phyloP scores from a whole-genome alignment of 176 grass and related monocot genomes.

The Oryza longistaminata region DNA sequence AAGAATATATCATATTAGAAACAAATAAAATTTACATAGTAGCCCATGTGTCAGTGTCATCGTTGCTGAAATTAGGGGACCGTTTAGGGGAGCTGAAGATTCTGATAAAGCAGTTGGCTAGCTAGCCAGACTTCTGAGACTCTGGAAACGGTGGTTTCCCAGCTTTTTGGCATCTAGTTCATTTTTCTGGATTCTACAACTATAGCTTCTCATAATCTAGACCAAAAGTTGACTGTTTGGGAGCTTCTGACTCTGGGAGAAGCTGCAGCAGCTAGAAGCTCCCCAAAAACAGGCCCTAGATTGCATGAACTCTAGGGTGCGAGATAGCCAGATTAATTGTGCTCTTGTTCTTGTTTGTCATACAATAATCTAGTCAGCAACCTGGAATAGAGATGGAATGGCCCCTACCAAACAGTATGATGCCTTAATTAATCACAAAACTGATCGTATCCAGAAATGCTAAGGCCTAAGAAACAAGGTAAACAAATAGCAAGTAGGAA shows the following conservation, averaged over 20 bases:
- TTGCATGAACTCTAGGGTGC: not conserved
- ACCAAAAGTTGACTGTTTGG: too few relatives aligned
- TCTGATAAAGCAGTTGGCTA: too few relatives aligned
- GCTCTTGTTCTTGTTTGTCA: not conserved
- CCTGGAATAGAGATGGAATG: not conserved
- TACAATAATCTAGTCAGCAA: not conserved
- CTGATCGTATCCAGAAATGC: not conserved
- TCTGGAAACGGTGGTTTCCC: too few relatives aligned
- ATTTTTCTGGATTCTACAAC: too few relatives aligned
- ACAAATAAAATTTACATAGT: not conserved
- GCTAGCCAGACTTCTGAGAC: too few relatives aligned
- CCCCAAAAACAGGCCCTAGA: not conserved
- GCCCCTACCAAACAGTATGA: not conserved
- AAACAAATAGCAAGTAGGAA: not conserved
- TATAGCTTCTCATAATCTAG: too few relatives aligned
- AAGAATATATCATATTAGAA: slow-evolving; percentile 1
- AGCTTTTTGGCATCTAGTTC: too few relatives aligned
- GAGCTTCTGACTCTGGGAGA: too few relatives aligned
- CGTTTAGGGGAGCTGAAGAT: too few relatives aligned
- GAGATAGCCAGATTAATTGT: not conserved
- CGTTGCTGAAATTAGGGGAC: too few relatives aligned
- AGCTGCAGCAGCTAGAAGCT: too few relatives aligned
- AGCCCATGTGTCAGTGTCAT: not conserved
- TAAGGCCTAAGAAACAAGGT: not conserved
- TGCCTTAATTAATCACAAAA: not conserved